Conservation (phyloP, 495 filamentous ascomycete genomes). For the Penicillium paxilli region DNA sequence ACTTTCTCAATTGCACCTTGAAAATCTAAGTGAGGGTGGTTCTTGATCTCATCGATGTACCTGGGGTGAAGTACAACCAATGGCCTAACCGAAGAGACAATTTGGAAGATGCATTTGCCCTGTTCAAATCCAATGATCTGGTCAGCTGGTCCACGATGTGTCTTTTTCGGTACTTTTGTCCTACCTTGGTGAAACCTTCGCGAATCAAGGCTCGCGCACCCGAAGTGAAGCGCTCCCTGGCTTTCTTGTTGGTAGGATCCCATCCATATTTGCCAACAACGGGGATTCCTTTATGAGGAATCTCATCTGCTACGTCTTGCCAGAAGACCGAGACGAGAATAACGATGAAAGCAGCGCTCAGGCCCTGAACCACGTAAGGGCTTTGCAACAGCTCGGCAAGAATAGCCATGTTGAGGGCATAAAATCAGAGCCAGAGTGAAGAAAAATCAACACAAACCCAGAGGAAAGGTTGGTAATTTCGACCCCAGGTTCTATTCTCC, state of each 20-base stretch:
- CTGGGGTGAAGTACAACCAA: constrained; percentile 48
- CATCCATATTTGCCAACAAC: constrained; percentile 30
- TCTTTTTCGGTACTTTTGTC: not conserved
- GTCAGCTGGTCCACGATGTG: not conserved
- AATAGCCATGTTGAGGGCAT: constrained; percentile 20
- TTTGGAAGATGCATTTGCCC: constrained; percentile 40
- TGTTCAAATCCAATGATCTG: constrained; percentile 5
- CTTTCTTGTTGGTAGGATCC: constrained; percentile 33
- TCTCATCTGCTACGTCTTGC: constrained; percentile 27
- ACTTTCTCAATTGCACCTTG: constrained; percentile 40
- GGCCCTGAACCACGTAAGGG: constrained; percentile 21
- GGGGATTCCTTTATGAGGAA: constrained; percentile 29
- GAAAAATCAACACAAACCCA: not conserved
- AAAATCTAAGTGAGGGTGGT: constrained; percentile 39
- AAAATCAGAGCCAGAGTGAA: not conserved
- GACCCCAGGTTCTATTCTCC: not conserved
- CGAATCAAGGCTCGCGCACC: constrained; percentile 25
- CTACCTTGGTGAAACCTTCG: constrained; percentile 34
- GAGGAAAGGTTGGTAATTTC: not conserved
- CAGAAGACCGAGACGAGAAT: constrained; percentile 27
- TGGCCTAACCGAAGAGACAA: constrained; percentile 30
- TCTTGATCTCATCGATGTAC: constrained; percentile 52
- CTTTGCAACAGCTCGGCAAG: constrained; percentile 23
- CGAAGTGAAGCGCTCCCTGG: constrained; percentile 24
- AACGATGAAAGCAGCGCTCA: constrained; percentile 19